These are phyloP conservation scores for Pseudopyricularia javanii DNA, from an alignment of 2,329 filamentous ascomycete species.

Conservation along the genomic window DNA sequence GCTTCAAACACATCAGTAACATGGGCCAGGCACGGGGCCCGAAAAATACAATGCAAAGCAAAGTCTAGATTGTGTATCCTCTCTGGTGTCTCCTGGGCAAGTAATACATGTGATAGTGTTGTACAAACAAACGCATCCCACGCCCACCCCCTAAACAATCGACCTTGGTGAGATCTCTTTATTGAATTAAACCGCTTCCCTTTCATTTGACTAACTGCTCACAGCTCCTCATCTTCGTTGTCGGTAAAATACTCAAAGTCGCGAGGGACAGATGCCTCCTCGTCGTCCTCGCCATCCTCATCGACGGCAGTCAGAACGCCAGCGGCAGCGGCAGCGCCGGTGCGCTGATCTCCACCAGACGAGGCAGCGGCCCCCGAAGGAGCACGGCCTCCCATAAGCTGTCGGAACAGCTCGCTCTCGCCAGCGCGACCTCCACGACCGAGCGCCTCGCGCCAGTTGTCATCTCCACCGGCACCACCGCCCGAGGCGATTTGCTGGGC, in stretches of 20 bases:
- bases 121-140: not conserved
- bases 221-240: slow-evolving; percentile 30
- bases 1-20: not conserved
- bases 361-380: slow-evolving; percentile 12
- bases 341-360: slow-evolving; percentile 10
- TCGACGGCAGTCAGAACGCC: slow-evolving; percentile 79
- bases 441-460: slow-evolving; percentile 14
- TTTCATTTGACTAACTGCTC: not conserved
- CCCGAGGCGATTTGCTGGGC: slow-evolving; percentile 8
- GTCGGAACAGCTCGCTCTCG: slow-evolving; percentile 23
- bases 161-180: not conserved
- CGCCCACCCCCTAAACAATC: not conserved
- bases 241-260: slow-evolving; percentile 75
- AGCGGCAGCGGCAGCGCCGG: slow-evolving; percentile 58
- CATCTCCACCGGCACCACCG: slow-evolving; percentile 6
- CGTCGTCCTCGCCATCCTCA: slow-evolving; percentile 64
- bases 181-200: not conserved
- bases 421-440: not conserved
- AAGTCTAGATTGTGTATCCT: slow-evolving; percentile 1
- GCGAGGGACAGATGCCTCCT: slow-evolving; percentile 56
- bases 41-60: not conserved
- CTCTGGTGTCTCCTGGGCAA: not conserved
- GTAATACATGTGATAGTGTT: not conserved
- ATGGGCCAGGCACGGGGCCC: not conserved
- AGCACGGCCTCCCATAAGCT: slow-evolving; percentile 18